These are phyloP conservation scores for Diaporthe citriasiana DNA, from an alignment of 2,329 filamentous ascomycete genomes.

Conservation along the genomic window DNA sequence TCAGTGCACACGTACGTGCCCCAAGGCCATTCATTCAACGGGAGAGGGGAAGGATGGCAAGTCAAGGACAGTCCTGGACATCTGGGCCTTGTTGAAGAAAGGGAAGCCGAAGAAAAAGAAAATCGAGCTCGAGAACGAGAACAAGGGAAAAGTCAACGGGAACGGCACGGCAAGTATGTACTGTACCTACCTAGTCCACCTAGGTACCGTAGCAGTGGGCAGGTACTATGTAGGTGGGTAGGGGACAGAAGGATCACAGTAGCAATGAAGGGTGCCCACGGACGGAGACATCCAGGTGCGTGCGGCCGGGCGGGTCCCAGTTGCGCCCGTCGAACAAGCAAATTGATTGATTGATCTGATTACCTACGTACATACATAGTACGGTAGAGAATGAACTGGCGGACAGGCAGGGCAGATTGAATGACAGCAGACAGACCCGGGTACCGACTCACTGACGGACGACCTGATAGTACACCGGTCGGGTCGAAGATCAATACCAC, in stretches of 20 bases:
- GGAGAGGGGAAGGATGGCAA: neutral
- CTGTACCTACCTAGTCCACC: neutral
- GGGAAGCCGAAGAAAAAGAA: neutral
- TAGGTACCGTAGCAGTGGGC: neutral
- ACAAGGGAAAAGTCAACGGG: slow-evolving; percentile 3
- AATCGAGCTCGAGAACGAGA: neutral
- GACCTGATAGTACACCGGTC: neutral
- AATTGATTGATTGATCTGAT: neutral
- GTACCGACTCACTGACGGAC: neutral
- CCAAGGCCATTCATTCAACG: neutral
- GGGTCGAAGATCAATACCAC: slow-evolving; percentile 18
- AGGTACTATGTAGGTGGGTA: neutral
- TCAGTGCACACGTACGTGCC: neutral
- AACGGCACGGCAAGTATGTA: neutral
- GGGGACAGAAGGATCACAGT: slow-evolving; percentile 30
- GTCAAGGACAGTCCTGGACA: neutral
- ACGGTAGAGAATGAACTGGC: neutral
- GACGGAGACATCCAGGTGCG: neutral
- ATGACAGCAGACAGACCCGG: neutral
- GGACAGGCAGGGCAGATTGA: neutral
- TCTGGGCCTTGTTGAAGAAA: slow-evolving; percentile 12
- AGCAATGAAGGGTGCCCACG: slow-evolving; percentile 25
- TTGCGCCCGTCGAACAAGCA: slow-evolving; percentile 4
- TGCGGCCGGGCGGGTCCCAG: slow-evolving; percentile 11
- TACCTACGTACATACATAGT: neutral